Base-by-base conservation (phyloP, 331 rosid species). In the Prunus yedoensis region DNA sequence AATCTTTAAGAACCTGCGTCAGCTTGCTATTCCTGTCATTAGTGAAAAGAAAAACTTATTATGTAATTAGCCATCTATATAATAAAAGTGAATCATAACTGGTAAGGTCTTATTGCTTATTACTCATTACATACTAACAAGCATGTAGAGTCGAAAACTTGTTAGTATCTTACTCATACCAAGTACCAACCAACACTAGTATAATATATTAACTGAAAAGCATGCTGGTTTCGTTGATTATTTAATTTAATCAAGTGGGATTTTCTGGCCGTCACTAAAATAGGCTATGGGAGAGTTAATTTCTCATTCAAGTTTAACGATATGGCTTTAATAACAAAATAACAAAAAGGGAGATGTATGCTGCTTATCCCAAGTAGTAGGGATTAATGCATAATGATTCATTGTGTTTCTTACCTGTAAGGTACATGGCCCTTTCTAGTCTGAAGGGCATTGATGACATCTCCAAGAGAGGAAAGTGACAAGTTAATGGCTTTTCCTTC, bases 401-500 rank as follows among this genome's bases (percentile, higher is more conserved):
- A 59, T 35, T n/a, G n/a, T 32, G 17, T 54, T 10, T 18, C 51
- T 63, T 75, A 83, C 86, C 86, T 79, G 45, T 75, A 83, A 56
- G 86, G 86, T 58, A 83, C 54, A 28, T 83, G 86, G 15, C 49
- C 38, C 25, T 59, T 83, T 79, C 74, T 75, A 60, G 59, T 79
- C 43, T 75, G 86, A 62, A 83, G 86, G 10, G 86, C 86, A 63
- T 64, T 63, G 61, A 83, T 83, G 72, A 83, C 86, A 65, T 83
- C 86, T 47, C 86, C 86, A 18, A 83, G 83, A 64, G 86, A 79
- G 47, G 83, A 83, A 66, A 83, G 86, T 41, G 86, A 79, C 76
- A 83, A 83, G 73, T 83, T 83, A 64, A 83, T 83, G 67, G 86
- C 86, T 61, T 83, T 83, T 69, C 86, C 86, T 78, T 79, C 86